phyloP scores from a whole-genome alignment of 352 stramenopile species.

The Globisporangium paroecandrum region DNA sequence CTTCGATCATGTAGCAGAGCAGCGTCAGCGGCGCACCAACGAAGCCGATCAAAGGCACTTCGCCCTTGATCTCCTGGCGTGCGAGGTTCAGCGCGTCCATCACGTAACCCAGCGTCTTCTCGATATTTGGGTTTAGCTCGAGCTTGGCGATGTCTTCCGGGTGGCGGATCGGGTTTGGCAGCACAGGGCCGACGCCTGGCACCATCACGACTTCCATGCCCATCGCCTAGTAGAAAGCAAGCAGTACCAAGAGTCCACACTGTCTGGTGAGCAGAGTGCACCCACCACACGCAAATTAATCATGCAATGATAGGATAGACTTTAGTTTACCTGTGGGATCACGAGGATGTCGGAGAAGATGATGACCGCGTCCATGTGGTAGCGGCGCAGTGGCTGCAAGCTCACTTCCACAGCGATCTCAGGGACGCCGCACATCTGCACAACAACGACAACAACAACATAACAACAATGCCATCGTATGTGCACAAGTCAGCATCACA shows the following conservation, averaged over 20 bases:
- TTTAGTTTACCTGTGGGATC: slow-evolving; percentile 78
- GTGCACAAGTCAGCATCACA: neutral
- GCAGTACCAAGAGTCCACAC: neutral
- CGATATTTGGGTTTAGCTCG: slow-evolving; percentile 87
- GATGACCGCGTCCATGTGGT: slow-evolving; percentile 96
- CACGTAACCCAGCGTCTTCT: slow-evolving; percentile 94
- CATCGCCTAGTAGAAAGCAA: slow-evolving; percentile 60
- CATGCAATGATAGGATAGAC: neutral
- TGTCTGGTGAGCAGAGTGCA: neutral
- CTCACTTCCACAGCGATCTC: slow-evolving; percentile 94
- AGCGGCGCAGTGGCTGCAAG: slow-evolving; percentile 93
- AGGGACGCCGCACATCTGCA: slow-evolving; percentile 79
- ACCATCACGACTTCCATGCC: slow-evolving; percentile 97
- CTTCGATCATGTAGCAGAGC: slow-evolving; percentile 99
- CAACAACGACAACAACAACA: neutral
- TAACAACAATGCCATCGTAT: slow-evolving; percentile 8
- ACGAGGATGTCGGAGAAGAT: slow-evolving; percentile 99
- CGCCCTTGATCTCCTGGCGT: slow-evolving; percentile 84
- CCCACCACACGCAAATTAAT: neutral
- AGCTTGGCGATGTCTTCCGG: slow-evolving; percentile 90
- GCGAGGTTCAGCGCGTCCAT: slow-evolving; percentile 94
- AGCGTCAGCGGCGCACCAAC: slow-evolving; percentile 96
- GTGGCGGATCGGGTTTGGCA: slow-evolving; percentile 67
- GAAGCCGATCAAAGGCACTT: slow-evolving; percentile 98
- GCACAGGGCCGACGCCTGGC: slow-evolving; percentile 89